Base-by-base conservation (phyloP, 2,329 filamentous ascomycete species). In the Pezicula carpinea region DNA sequence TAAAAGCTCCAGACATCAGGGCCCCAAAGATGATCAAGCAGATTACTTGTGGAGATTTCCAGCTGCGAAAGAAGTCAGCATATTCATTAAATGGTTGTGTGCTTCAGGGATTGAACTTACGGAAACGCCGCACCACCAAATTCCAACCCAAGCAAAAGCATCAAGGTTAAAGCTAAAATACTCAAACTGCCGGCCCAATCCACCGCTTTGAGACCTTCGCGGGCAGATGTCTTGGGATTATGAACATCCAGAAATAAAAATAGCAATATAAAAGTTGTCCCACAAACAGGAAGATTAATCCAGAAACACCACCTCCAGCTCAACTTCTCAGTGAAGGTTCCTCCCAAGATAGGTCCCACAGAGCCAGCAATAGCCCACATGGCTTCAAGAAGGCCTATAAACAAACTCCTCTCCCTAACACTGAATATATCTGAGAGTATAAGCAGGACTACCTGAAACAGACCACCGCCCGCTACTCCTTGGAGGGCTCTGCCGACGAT, bases 1-100 rank as follows among this genome's bases (percentile, higher is more conserved):
- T 69, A 64, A 93, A 93, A 15, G 43, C 11, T 2, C 32, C 13
- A 10, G 87, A 74, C 8, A 76, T 69, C 34, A 85, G 50, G 26
- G 78, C 60, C 23, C 89, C 88, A 55, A 91, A 93, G 74, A 26
- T 87, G 82, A 43, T 83, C 78, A 95, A 74, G 59, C 85, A 90
- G 57, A 93, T 75, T 22, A 89, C 85, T 1, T 79, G 82, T 2
- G 85, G 74, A 0, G 87, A 91, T 43, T 69, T 66, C 89, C 89
- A 89, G 21, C 36, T 39, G 17, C 19, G 8, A 5, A 3, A 21
- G 18, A 13, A 13, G 29, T 43, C 8, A 32, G 22, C 29, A 15
- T 26, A 43, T 14, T 18, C 17, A 13, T 43, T n/a, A n/a, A n/a
- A n/a, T n/a, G n/a, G n/a, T n/a, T n/a, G n/a, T n/a, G n/a, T n/a